These are phyloP conservation scores for Tylopilus sp. DNA, from an alignment of 1,284 basidiomycete genomes.

Conservation along the genomic window DNA sequence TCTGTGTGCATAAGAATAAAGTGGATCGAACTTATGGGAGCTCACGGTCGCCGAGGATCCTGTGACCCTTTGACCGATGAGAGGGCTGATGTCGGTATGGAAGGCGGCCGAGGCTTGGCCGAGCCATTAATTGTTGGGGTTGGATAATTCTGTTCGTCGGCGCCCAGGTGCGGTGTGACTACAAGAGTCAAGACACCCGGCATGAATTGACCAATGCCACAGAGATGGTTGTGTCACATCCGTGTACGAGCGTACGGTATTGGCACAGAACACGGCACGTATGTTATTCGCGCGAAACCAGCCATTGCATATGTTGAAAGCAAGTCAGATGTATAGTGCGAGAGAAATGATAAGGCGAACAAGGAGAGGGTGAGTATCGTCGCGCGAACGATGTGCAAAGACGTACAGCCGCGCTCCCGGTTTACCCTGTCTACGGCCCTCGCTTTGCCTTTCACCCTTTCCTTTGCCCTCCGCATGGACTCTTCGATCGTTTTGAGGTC, in stretches of 20 bases:
- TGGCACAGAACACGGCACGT: not conserved
- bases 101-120: constrained; percentile 22
- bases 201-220: constrained; percentile 11
- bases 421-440: constrained; percentile 64
- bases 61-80: constrained; percentile 32
- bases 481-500: constrained; percentile 67
- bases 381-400: constrained; percentile 13
- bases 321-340: constrained; percentile 1
- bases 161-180: constrained; percentile 28
- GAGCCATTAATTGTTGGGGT: constrained; percentile 24
- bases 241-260: not conserved
- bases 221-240: constrained; percentile 10
- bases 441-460: constrained; percentile 72
- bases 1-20: constrained; percentile 1
- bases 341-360: constrained; percentile 16
- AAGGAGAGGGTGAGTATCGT: constrained; percentile 11
- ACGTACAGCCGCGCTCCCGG: constrained; percentile 70
- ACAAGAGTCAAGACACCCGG: constrained; percentile 2
- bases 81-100: constrained; percentile 19
- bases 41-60: constrained; percentile 44
- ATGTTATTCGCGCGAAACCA: constrained; percentile 13
- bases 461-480: constrained; percentile 66
- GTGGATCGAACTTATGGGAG: not conserved
- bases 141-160: constrained; percentile 24
- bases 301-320: constrained; percentile 5